phyloP scores from a whole-genome alignment of 2,329 filamentous ascomycete species.

The Aspergillus flavus region DNA sequence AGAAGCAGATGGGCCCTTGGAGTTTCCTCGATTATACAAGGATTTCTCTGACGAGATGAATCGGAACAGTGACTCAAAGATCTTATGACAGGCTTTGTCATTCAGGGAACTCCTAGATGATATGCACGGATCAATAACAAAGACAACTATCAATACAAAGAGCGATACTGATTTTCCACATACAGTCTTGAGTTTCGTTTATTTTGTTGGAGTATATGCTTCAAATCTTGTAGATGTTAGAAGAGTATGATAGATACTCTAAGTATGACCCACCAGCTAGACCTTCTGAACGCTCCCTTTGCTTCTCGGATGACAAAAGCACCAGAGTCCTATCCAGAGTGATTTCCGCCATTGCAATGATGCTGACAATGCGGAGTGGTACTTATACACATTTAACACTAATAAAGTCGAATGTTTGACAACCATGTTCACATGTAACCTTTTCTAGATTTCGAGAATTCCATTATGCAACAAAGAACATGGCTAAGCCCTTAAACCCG shows the following conservation, averaged over 20 bases:
- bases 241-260: slow-evolving; percentile 9
- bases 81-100: slow-evolving; percentile 77
- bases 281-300: slow-evolving; percentile 53
- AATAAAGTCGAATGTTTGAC: background rate
- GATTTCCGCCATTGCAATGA: slow-evolving; percentile 40
- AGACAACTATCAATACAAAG: background rate
- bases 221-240: slow-evolving; percentile 48
- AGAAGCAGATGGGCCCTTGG: slow-evolving; percentile 53
- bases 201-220: slow-evolving; percentile 59
- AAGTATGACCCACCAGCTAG: slow-evolving; percentile 46
- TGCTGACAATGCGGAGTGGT: background rate
- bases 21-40: slow-evolving; percentile 58
- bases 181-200: slow-evolving; percentile 45
- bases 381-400: background rate
- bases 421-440: no score
- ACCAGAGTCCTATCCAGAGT: slow-evolving; percentile 46
- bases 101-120: slow-evolving; percentile 53
- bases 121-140: slow-evolving; percentile 17
- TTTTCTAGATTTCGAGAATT: background rate
- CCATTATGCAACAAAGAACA: background rate
- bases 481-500: background rate
- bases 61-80: slow-evolving; percentile 80
- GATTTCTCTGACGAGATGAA: slow-evolving; percentile 72
- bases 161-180: slow-evolving; percentile 10
- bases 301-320: slow-evolving; percentile 45